Evolutionary conservation across 2,329 filamentous ascomycete genomes (phyloP).

Genomic region (Incumbomyces lentus): DNA sequence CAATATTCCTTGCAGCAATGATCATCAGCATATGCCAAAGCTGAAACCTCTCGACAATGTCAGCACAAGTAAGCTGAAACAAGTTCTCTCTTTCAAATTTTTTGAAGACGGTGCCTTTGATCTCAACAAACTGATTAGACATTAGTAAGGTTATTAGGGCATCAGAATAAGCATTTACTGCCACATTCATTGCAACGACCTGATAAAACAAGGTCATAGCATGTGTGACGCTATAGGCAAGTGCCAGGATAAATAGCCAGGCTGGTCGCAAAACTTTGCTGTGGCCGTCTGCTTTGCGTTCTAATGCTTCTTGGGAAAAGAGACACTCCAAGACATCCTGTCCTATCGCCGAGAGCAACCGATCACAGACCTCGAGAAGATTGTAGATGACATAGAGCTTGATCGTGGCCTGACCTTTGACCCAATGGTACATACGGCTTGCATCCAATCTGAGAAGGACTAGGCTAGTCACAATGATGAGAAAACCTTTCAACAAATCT

Average conservation of each 20-base stretch:
- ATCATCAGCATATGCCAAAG: constrained; percentile 96
- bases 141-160: constrained; percentile 82
- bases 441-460: constrained; percentile 87
- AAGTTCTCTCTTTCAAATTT: constrained; percentile 96
- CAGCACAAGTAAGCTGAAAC: constrained; percentile 91
- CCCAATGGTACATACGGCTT: constrained; percentile 95
- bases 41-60: constrained; percentile 92
- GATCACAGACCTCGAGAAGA: constrained; percentile 80
- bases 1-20: constrained; percentile 89
- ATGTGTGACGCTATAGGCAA: constrained; percentile 81
- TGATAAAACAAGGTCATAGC: constrained; percentile 88
- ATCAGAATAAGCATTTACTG: constrained; percentile 97
- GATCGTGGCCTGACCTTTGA: constrained; percentile 90
- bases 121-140: constrained; percentile 97
- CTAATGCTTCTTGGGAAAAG: constrained; percentile 85
- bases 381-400: constrained; percentile 99
- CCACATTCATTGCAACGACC: constrained; percentile 93
- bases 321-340: constrained; percentile 95
- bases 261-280: constrained; percentile 84
- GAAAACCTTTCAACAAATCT: constrained; percentile 78
- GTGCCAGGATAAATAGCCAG: constrained; percentile 78
- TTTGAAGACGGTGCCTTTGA: constrained; percentile 97
- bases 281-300: constrained; percentile 74
- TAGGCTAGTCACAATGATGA: constrained; percentile 77
- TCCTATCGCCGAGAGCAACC: constrained; percentile 78